Evolutionary conservation across 179 eudicot species (phyloP).

Genomic region (Camellia oleifera): DNA sequence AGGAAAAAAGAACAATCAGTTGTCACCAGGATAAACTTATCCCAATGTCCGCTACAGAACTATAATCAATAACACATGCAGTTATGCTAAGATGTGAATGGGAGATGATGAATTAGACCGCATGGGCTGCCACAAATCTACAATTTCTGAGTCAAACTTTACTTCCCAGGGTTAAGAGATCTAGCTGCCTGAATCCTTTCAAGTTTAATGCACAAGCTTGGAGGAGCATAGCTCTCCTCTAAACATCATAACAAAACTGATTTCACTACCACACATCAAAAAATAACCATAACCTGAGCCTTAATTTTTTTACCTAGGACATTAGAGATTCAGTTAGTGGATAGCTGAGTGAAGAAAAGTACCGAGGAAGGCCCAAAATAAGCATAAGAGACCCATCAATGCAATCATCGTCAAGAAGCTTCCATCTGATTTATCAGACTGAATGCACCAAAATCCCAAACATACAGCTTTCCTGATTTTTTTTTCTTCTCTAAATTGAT

Average conservation of each 20-base stretch:
- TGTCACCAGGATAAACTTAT: neutral
- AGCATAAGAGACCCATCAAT: neutral
- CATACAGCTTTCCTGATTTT: neutral
- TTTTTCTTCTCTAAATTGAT: neutral
- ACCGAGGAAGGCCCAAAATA: neutral
- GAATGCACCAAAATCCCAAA: neutral
- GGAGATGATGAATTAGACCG: neutral
- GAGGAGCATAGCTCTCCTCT: constrained; percentile 10
- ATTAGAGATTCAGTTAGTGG: neutral
- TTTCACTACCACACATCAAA: neutral
- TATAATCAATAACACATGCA: neutral
- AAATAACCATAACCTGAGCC: neutral
- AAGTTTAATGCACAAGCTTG: neutral
- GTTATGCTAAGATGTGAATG: neutral
- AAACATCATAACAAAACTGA: neutral
- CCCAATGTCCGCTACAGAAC: neutral
- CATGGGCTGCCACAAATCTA: neutral
- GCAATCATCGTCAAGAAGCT: neutral
- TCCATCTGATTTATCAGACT: neutral
- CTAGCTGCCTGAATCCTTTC: neutral
- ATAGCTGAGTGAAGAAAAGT: neutral
- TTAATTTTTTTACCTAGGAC: neutral
- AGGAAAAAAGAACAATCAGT: neutral
- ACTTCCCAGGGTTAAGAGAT: neutral
- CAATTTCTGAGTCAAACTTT: constrained; percentile 3